Evolutionary conservation across 2,329 filamentous ascomycete genomes (phyloP), one percentile per base, ranked within the genome.

Genomic region (Aspergillus alliaceus): DNA sequence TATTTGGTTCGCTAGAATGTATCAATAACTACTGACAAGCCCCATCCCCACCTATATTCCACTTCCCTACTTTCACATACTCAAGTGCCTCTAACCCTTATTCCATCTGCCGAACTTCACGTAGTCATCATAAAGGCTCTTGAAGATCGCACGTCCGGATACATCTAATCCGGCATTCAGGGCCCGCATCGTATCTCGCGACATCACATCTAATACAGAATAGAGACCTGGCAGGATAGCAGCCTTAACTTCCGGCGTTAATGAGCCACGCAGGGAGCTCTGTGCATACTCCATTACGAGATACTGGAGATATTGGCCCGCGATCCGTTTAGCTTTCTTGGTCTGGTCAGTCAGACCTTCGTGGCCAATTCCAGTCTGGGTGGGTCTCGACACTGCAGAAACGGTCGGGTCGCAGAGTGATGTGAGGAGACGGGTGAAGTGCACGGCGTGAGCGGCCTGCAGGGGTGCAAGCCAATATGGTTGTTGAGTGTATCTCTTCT

Each of bases 341-440:
- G 83, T 82, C 56, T 84, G 80, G 60, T 88, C 85, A 25, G 81
- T 82, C 25, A 88, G 78, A 1, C 75, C 75, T 64, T 78, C 75
- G 46, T 74, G 73, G 7, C 77, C 75, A 18, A 67, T 62, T 3
- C 69, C 66, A 5, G 65, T 58, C 25, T 71, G 69, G 7, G 64
- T 64, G 6, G 70, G 69, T 15, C 70, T 68, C 14, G 79, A 74
- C 4, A 85, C 80, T 1, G 82, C 79, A 0, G 82, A 84, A 46
- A 84, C 79, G 0, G 85, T 84, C 0, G 86, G 86, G 53, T 85
- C 84, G 73, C 83, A 86, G 51, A 88, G 79, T 0, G 83, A 80
- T n/a, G 81, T 81, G 22, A 88, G 77, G 8, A 87, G 72, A 9
- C 83, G 80, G 1, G 82, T 78, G 62, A 81, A 84, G 39, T 79